Evolutionary conservation across 1,284 basidiomycete species (phyloP).

Genomic region (Coniophora puteana): DNA sequence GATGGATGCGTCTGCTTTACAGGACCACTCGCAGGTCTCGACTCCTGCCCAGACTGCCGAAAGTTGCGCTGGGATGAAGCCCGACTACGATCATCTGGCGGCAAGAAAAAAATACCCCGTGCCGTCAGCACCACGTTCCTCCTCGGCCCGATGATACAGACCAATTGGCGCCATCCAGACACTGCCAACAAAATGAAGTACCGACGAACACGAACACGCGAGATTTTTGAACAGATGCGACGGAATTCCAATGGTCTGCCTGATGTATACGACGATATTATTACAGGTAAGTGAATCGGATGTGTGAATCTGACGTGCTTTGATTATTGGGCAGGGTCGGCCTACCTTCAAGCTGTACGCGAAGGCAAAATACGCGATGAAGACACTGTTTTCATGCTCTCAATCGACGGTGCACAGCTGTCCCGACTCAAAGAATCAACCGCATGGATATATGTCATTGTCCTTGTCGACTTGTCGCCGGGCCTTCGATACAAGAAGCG

Average conservation of each 20-base stretch:
- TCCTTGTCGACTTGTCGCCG: neutral
- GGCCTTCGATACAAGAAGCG: neutral
- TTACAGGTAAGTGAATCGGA: no score
- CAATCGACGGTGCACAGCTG: no score
- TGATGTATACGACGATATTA: constrained; percentile 13
- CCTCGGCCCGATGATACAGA: neutral
- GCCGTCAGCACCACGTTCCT: constrained; percentile 5
- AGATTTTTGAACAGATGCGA: constrained; percentile 2
- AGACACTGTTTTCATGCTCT: no score
- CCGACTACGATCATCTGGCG: neutral
- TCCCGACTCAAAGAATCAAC: no score
- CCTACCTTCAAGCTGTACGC: no score
- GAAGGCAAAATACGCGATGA: no score
- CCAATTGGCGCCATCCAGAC: neutral
- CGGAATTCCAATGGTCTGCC: constrained; percentile 1
- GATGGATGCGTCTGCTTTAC: constrained; percentile 1
- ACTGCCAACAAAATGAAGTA: neutral
- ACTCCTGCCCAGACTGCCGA: neutral
- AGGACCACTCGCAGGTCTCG: neutral
- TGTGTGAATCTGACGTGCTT: no score
- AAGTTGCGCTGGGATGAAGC: neutral
- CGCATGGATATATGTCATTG: no score
- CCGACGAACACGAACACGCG: neutral
- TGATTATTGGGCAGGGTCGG: no score
- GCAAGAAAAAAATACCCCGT: constrained; percentile 1